Conservation (phyloP, 129 eudicot genomes). For the Ambrosia trifida region DNA sequence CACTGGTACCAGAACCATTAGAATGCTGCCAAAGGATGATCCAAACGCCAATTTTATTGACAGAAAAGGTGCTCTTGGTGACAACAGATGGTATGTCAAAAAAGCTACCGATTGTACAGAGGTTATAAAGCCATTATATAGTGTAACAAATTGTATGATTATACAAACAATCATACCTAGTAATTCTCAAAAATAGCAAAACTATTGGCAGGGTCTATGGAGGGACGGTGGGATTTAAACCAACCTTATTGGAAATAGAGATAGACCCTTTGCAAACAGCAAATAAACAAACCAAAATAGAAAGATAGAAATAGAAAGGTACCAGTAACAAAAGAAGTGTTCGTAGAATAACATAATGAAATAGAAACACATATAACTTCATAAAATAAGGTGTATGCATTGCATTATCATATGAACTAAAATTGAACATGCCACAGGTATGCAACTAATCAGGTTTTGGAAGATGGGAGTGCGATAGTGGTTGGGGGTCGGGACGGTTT, state of each 20-base stretch:
- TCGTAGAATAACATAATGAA: too few relatives aligned
- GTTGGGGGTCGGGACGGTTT: slow-evolving; percentile 67
- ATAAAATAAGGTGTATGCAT: background rate
- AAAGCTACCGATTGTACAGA: background rate
- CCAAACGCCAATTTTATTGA: slow-evolving; percentile 54
- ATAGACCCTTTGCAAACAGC: too few relatives aligned
- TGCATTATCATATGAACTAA: background rate
- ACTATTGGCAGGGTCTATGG: too few relatives aligned
- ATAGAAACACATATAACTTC: too few relatives aligned
- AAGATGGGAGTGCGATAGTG: slow-evolving; percentile 57
- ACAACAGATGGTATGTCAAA: slow-evolving; percentile 57
- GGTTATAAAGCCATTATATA: background rate
- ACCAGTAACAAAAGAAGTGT: too few relatives aligned
- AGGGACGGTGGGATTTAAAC: too few relatives aligned
- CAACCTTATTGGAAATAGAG: too few relatives aligned
- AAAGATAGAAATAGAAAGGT: too few relatives aligned
- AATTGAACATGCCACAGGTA: slow-evolving; percentile 44
- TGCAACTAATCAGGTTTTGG: slow-evolving; percentile 53
- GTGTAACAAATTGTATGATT: background rate
- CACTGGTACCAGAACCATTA: slow-evolving; percentile 48
- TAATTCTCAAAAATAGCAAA: too few relatives aligned
- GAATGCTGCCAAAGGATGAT: slow-evolving; percentile 42
- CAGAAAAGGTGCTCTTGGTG: slow-evolving; percentile 37
- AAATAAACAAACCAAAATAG: too few relatives aligned
- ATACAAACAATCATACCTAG: too few relatives aligned